These are phyloP conservation scores for Hemerocallis citrina DNA, from an alignment of 106 monocot genomes.

Conservation along the genomic window DNA sequence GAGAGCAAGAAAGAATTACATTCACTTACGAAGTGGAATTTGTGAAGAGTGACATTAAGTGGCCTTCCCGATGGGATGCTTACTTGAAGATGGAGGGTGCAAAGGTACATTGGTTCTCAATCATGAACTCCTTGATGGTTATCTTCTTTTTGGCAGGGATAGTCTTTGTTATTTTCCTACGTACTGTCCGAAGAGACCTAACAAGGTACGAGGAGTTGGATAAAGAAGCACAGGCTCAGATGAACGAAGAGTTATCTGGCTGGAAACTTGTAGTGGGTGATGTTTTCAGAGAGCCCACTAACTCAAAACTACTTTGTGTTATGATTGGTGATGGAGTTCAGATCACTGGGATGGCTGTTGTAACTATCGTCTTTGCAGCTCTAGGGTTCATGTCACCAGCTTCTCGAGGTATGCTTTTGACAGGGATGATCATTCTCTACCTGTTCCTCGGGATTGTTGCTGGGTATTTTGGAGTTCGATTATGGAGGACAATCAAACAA, in stretches of 20 bases:
- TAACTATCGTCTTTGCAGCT: slow-evolving; percentile 20
- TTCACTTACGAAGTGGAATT: slow-evolving; percentile 29
- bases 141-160: slow-evolving; percentile 23
- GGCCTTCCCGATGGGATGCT: slow-evolving; percentile 27
- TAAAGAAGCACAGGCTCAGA: slow-evolving; percentile 22
- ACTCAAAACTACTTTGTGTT: slow-evolving; percentile 22
- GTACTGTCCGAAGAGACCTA: slow-evolving; percentile 19
- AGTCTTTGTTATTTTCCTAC: slow-evolving; percentile 21
- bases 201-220: slow-evolving; percentile 25
- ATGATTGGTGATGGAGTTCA: slow-evolving; percentile 27
- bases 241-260: slow-evolving; percentile 21
- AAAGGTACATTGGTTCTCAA: slow-evolving; percentile 17
- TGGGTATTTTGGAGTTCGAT: slow-evolving; percentile 15
- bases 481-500: slow-evolving; percentile 21
- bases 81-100: slow-evolving; percentile 27
- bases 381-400: slow-evolving; percentile 29
- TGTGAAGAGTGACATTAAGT: slow-evolving; percentile 15
- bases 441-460: slow-evolving; percentile 25
- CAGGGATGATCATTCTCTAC: slow-evolving; percentile 22
- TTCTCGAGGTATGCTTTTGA: slow-evolving; percentile 21
- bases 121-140: slow-evolving; percentile 22
- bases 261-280: slow-evolving; percentile 26
- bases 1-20: slow-evolving; percentile 15
- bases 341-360: slow-evolving; percentile 18
- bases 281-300: slow-evolving; percentile 14